Base-by-base conservation (phyloP, 345 rosid species). In the Populus nigra region DNA sequence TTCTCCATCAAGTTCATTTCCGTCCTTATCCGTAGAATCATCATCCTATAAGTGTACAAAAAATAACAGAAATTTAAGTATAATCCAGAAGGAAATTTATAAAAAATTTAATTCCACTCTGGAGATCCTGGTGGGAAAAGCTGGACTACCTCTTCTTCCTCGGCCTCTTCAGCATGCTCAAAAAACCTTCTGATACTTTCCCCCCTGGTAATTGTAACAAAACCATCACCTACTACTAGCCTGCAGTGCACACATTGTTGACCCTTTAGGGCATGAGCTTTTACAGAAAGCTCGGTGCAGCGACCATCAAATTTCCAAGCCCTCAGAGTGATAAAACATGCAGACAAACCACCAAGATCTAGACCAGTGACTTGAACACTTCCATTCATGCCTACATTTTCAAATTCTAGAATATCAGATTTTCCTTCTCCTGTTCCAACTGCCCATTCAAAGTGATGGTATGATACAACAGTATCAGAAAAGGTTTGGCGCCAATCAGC, bases 371-470 rank as follows among this genome's bases (percentile, higher is more conserved):
- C 94, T 71, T 79, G 87, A 57, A 84, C 97, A 82, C 88, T 91
- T 73, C 89, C 80, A 80, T 75, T 86, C 83, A 74, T 80, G 85
- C 99, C 99, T 47, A 93, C 92, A 72, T 88, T 85, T 90, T 90
- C 91, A 88, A 91, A 96, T 75, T 87, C 96, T 87, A 85, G 85
- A 86, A 96, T 84, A 82, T 96, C 99, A 73, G 90, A 87, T 82
- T 91, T 90, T 36, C 99, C 97, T 84, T 96, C 93, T 74, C 87
- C 95, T 11, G 93, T 88, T 85, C 99, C 98, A 79, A 93, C 85
- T 61, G 94, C 99, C 99, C 98, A 96, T 83, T 96, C 97, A 83
- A 96, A 96, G 76, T 89, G 92, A 84, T 89, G 94, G 81, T 93
- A 92, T 50, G 86, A 80, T 66, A 92, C 97, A 82, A 87, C 79